Evolutionary conservation across 2,329 filamentous ascomycete species (phyloP), one percentile per base, ranked within the genome.

Genomic region (Diaporthe sp.): DNA sequence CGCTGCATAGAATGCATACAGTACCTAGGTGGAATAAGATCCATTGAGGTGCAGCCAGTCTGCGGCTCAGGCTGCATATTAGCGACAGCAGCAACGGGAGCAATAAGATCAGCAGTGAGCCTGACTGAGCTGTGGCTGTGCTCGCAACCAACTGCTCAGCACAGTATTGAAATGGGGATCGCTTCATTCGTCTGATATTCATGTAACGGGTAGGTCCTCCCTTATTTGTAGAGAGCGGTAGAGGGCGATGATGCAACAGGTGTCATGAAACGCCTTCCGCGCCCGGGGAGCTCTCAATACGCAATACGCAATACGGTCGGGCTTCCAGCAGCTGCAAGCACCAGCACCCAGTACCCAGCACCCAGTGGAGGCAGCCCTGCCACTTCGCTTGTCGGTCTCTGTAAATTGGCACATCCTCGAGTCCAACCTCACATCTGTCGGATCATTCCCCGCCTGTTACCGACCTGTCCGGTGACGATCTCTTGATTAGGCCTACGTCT

Each of bases 181-280:
- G 22, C 33, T 47, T 68, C 45, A 38, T 2, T 74, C 55, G 22
- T 57, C 25, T 61, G 30, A 55, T 72, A 66, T 74, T 71, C 73
- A 74, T 9, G n/a, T 74, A 71, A 35, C 47, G 47, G 45, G 40
- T 72, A 28, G n/a, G 28, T 47, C 69, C 42, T 61, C 54, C 17
- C n/a, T n/a, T n/a, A n/a, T n/a, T n/a, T n/a, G n/a, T n/a, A n/a
- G n/a, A 28, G 55, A 52, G 4, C 13, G 33, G 30, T n/a, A n/a
- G n/a, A n/a, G n/a, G 33, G 58, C 38, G 19, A 72, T 71, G 73
- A 74, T 74, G 67, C 50, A 74, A 74, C 66, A 57, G 33, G 55
- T 57, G 45, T 70, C 67, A 58, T 71, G 50, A 58, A 74, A 74
- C 71, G 55, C 40, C 25, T 47, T 47, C n/a, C 45, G 25, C 55